These are phyloP conservation scores for Sanghuangporus baumii DNA, from an alignment of 1,284 basidiomycete genomes.

Conservation along the genomic window DNA sequence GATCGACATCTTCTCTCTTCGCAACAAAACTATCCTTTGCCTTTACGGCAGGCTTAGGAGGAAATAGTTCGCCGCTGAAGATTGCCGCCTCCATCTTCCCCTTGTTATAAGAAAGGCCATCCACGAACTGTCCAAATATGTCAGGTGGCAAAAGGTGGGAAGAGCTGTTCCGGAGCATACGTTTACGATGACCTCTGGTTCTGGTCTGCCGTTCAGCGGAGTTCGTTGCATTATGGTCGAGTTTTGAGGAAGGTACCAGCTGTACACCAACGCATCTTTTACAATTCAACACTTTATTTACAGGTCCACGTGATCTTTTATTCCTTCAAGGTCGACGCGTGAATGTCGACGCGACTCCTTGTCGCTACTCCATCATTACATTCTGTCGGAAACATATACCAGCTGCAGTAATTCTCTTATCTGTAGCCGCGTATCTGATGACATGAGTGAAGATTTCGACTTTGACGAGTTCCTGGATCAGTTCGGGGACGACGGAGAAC, in stretches of 20 bases:
- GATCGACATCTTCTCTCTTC: constrained; percentile 59
- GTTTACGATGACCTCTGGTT: constrained; percentile 64
- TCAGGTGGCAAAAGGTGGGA: background rate
- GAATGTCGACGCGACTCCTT: background rate
- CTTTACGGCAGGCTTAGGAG: constrained; percentile 46
- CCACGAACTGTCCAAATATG: constrained; percentile 41
- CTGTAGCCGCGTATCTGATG: background rate
- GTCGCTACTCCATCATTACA: background rate
- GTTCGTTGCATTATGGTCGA: constrained; percentile 11
- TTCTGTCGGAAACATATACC: background rate
- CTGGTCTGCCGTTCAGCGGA: constrained; percentile 45
- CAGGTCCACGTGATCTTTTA: background rate
- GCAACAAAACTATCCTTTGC: constrained; percentile 29
- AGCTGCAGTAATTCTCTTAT: background rate
- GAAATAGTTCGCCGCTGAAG: constrained; percentile 45
- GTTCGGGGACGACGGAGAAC: constrained; percentile 3
- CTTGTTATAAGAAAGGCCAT: constrained; percentile 63
- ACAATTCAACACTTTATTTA: background rate
- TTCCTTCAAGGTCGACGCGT: background rate
- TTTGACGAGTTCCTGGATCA: background rate
- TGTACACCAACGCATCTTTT: background rate
- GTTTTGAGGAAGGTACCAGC: background rate
- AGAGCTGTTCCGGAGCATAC: constrained; percentile 32
- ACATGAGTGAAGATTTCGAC: background rate
- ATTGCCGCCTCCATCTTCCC: constrained; percentile 55